Base-by-base conservation (phyloP, 2,329 filamentous ascomycete genomes). In the Ophiosphaerella korrae region DNA sequence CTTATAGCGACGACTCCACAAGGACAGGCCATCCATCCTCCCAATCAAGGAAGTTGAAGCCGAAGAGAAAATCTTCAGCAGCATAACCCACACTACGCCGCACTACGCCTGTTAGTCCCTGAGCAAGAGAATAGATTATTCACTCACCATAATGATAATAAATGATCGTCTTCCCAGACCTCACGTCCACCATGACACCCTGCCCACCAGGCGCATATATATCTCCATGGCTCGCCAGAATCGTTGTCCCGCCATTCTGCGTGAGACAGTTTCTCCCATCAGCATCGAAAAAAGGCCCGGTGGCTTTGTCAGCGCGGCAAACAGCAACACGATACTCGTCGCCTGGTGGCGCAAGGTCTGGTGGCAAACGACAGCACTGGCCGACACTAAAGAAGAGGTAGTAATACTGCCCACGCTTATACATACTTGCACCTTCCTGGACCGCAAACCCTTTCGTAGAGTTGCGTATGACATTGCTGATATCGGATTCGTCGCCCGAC, bases 271-370 rank as follows among this genome's bases (percentile, higher is more conserved):
- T 45, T 32, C 45, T 61, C 3, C 62, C 67, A 0, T 53, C 36
- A 13, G 47, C 33, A 42, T 71, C 67, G 12, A 59, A 78, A 60
- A 83, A 89, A 1, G 74, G 75, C 0, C 83, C 78, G 0, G 72
- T 81, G 3, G 79, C 73, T 2, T 68, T 74, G 0, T 70, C 71
- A 8, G 81, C 82, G 7, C 84, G 75, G 68, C 86, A 88, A 11
- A 87, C 84, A 55, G 79, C 81, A 64, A 88, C 82, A 57, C 79
- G 80, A 65, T 88, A 89, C 68, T 87, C 86, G 24, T 77, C 74
- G 2, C 84, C 84, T 0, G 77, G 52, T 0, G 80, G 75, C 0
- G 83, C 82, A 39, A 71, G 72, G 33, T 63, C 68, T 0, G 63
- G 69, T 48, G 84, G 78, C 47, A 80, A 83, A 18, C 74, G 75